Evolutionary conservation across 2,329 filamentous ascomycete genomes (phyloP).

Genomic region (Raffaelea albimanens): DNA sequence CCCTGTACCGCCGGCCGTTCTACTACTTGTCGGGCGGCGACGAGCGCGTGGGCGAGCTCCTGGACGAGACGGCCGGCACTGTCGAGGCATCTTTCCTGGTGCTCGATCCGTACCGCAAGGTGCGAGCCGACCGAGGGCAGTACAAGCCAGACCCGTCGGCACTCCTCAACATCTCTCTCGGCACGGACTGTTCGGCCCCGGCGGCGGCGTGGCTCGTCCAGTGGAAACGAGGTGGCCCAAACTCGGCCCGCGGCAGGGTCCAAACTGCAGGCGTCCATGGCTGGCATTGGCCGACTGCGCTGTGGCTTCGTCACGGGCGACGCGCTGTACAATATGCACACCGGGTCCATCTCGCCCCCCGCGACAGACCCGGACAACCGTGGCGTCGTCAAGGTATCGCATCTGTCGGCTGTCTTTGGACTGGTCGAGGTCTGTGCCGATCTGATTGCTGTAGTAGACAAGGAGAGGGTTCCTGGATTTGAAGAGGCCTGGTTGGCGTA

Average conservation of each 20-base stretch:
- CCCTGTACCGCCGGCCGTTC: constrained; percentile 47
- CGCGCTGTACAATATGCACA: constrained; percentile 32
- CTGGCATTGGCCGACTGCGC: constrained; percentile 42
- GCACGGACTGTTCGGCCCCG: constrained; percentile 50
- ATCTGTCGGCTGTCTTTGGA: constrained; percentile 49
- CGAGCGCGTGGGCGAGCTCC: constrained; percentile 45
- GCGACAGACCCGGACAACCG: constrained; percentile 40
- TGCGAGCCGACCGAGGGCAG: constrained; percentile 40
- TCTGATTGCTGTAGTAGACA: constrained; percentile 37
- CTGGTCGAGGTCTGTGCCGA: constrained; percentile 49
- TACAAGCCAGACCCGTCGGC: constrained; percentile 30
- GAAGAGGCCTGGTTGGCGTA: constrained; percentile 34
- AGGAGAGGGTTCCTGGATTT: constrained; percentile 24
- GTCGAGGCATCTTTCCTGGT: constrained; percentile 41
- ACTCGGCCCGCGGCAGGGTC: constrained; percentile 40
- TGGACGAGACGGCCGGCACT: constrained; percentile 40
- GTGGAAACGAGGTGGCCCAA: constrained; percentile 45
- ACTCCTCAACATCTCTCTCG: constrained; percentile 37
- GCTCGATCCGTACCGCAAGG: constrained; percentile 50
- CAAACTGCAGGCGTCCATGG: constrained; percentile 38
- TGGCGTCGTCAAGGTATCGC: constrained; percentile 41
- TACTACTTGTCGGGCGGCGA: constrained; percentile 46
- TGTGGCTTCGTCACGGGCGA: constrained; percentile 29
- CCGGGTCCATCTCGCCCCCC: constrained; percentile 45
- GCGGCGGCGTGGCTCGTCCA: constrained; percentile 50